These are phyloP conservation scores for Xerocomus potaroensis DNA, from an alignment of 768 basidiomycete species.

Conservation along the genomic window DNA sequence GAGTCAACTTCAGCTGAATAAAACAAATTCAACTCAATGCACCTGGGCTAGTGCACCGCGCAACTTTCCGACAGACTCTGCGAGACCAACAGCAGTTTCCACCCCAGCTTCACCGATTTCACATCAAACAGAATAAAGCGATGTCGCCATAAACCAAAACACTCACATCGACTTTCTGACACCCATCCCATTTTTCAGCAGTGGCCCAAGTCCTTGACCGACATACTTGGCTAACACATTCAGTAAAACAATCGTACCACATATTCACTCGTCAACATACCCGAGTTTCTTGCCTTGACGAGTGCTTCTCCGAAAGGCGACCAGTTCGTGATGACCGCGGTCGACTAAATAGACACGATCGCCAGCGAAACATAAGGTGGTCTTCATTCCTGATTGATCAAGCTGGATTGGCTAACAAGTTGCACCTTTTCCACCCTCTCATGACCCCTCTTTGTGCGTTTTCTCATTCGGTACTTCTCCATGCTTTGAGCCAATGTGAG, in stretches of 20 bases:
- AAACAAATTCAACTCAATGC: constrained; percentile 14
- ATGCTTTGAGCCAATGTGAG: constrained; percentile 22
- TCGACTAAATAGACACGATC: constrained; percentile 24
- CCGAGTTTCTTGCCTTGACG: constrained; percentile 18
- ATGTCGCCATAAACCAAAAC: constrained; percentile 50
- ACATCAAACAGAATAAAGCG: constrained; percentile 57
- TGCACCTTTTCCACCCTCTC: constrained; percentile 26
- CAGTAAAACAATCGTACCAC: background rate
- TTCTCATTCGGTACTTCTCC: constrained; percentile 1
- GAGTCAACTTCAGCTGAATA: background rate
- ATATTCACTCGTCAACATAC: constrained; percentile 4
- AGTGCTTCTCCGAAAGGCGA: constrained; percentile 25
- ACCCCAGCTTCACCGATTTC: constrained; percentile 60
- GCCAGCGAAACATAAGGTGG: constrained; percentile 27
- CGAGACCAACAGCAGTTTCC: constrained; percentile 45
- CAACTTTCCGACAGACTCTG: constrained; percentile 39
- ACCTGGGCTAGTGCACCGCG: constrained; percentile 42
- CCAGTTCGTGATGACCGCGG: constrained; percentile 14
- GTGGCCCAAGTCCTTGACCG: constrained; percentile 30
- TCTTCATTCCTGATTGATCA: background rate
- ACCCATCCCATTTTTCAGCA: constrained; percentile 54
- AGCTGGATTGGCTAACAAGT: background rate
- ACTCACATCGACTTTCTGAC: constrained; percentile 59
- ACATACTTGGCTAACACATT: constrained; percentile 27
- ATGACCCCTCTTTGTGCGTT: constrained; percentile 20